Conservation (phyloP, 2,329 filamentous ascomycete genomes). For the Scedosporium minutisporum region DNA sequence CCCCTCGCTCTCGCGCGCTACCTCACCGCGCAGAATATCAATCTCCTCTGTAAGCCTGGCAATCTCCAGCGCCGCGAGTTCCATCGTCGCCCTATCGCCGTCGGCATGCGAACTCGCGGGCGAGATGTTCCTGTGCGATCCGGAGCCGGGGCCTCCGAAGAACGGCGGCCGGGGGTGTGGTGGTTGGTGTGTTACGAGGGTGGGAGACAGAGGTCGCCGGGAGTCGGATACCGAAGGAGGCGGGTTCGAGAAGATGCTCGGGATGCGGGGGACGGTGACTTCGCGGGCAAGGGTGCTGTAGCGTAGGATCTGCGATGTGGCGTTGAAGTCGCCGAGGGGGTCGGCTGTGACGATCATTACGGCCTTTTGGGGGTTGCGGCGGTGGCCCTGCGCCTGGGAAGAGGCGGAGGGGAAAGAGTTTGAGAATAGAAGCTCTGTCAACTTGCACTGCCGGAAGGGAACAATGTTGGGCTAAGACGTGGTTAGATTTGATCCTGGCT, state of each 20-base stretch:
- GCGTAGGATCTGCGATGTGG: slow-evolving; percentile 88
- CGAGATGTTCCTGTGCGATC: slow-evolving; percentile 28
- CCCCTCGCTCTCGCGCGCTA: slow-evolving; percentile 61
- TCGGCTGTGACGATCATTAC: slow-evolving; percentile 97
- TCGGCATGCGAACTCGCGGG: slow-evolving; percentile 27
- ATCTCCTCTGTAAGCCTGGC: slow-evolving; percentile 62
- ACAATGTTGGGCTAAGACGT: slow-evolving; percentile 55
- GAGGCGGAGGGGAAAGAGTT: slow-evolving; percentile 67
- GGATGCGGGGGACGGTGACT: slow-evolving; percentile 81
- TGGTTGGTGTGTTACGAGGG: slow-evolving; percentile 5
- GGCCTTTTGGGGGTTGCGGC: slow-evolving; percentile 69
- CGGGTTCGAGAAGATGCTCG: slow-evolving; percentile 61
- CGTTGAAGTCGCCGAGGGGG: slow-evolving; percentile 87
- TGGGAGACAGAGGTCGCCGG: slow-evolving; percentile 12
- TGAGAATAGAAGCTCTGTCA: slow-evolving; percentile 78
- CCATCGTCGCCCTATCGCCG: slow-evolving; percentile 62
- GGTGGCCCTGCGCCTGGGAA: slow-evolving; percentile 26
- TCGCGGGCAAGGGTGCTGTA: slow-evolving; percentile 91
- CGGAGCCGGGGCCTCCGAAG: slow-evolving; percentile 9
- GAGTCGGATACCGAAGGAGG: slow-evolving; percentile 15
- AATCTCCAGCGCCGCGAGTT: slow-evolving; percentile 73
- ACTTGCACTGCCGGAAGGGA: slow-evolving; percentile 74
- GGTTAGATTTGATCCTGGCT: not conserved
- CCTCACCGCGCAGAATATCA: slow-evolving; percentile 59
- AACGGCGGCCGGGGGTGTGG: not conserved